A percentile compares a stretch with the other conserved stretches of the same genome.
phyloP scores from a whole-genome alignment of 169 alveolate genomes.

The Babesia microti region DNA sequence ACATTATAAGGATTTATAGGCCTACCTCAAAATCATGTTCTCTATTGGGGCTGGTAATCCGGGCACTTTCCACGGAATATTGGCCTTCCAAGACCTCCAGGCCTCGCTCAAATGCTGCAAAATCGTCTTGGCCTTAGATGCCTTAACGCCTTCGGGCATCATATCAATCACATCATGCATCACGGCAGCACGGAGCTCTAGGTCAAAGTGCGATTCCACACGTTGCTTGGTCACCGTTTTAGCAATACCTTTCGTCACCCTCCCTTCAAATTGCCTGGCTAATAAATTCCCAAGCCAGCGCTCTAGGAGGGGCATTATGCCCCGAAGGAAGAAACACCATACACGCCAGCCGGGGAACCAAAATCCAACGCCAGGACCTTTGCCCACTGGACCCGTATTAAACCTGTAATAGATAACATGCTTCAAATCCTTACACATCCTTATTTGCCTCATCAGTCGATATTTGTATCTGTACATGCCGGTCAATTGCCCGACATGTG shows the following conservation, averaged over 20 bases:
- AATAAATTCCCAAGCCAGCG: constrained; percentile 98
- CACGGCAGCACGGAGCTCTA: constrained; percentile 99
- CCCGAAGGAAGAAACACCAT: constrained; percentile 97
- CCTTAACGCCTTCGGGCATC: constrained; percentile 99
- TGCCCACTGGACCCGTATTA: constrained; percentile 99
- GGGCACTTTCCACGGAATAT: constrained; percentile 99
- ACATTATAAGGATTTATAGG: too few species aligned
- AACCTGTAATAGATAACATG: constrained; percentile 98
- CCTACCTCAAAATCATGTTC: constrained; percentile 87
- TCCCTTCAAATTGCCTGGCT: constrained; percentile 97
- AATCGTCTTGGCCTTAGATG: constrained; percentile 94
- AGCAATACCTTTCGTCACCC: constrained; percentile 94
- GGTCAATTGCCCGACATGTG: constrained; percentile 99
- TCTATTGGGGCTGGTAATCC: constrained; percentile 99
- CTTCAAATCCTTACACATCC: constrained; percentile 99
- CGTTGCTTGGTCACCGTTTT: constrained; percentile 99
- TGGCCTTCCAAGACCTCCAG: constrained; percentile 99
- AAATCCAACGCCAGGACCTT: constrained; percentile 99
- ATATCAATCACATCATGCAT: constrained; percentile 98
- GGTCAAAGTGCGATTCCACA: constrained; percentile 97
- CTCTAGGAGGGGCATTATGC: constrained; percentile 98
- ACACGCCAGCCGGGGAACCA: constrained; percentile 99
- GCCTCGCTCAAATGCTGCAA: constrained; percentile 98
- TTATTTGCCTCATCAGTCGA: constrained; percentile 96
- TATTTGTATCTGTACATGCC: constrained; percentile 99